Evolutionary conservation across 2,329 filamentous ascomycete species (phyloP), one percentile per base, ranked within the genome.

Genomic region (Cladobotryum mycophilum): DNA sequence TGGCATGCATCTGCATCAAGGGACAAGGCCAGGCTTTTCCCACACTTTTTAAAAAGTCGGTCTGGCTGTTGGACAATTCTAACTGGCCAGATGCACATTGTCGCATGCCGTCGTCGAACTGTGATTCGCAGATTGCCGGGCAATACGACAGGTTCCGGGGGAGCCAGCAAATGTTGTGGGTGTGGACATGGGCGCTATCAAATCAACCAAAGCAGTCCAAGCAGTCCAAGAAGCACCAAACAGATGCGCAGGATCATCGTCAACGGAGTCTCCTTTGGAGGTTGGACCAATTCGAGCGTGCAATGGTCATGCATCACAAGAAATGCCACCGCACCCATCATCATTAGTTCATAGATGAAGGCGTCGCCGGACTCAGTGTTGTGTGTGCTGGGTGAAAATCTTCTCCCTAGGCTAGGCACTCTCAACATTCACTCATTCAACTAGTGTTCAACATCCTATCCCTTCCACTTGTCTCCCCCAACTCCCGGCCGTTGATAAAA

Each of bases 71-170:
- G 25, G 25, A 30, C 25, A 30, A 30, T 30, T 30, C 25, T 30
- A 8, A 18, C 40, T 42, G 40, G 40, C 18, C 12, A 22, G 18
- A 15, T 42, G 40, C 40, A 42, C 15, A 18, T 14, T 13, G 17
- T 15, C 20, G 40, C 15, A 20, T 18, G 17, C 15, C 46, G 35
- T 42, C 17, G 37, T 40, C 11, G 17, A 15, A 14, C 22, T 15
- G 25, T 48, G 37, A 48, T 48, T 48, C 46, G 46, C 17, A 36
- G 15, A 15, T 17, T 17, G 47, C 41, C 44, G 41, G 41, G 41
- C 34, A 35, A 35, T 35, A 34, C 47, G 41, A 40, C 44, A 41
- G 15, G 18, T 12, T 36, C 33, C 8, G 47, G 30, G 38, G 41
- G 20, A 18, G 47, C 47, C 38, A 42, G 22, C 38, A 18, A 43